These are phyloP conservation scores for Cercospora berteroae DNA, from an alignment of 2,329 filamentous ascomycete genomes.

Conservation along the genomic window DNA sequence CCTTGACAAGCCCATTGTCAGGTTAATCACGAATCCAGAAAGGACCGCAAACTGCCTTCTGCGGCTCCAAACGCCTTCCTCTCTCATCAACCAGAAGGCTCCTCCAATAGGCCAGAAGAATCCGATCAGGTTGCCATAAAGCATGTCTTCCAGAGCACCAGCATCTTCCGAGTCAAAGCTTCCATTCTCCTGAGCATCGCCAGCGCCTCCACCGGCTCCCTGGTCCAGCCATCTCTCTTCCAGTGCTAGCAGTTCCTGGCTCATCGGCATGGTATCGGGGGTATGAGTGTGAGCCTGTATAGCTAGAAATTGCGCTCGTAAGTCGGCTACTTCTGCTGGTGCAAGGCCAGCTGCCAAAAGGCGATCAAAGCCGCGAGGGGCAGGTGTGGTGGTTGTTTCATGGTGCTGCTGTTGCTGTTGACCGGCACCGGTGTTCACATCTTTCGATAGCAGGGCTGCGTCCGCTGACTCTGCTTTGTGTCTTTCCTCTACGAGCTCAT, in stretches of 20 bases:
- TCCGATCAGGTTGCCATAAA: slow-evolving; percentile 84
- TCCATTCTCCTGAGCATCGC: slow-evolving; percentile 41
- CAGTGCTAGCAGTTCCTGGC: slow-evolving; percentile 69
- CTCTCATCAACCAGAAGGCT: slow-evolving; percentile 77
- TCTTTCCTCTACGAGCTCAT: slow-evolving; percentile 68
- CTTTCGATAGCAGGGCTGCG: slow-evolving; percentile 36
- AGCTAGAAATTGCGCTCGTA: slow-evolving; percentile 84
- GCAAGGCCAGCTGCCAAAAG: slow-evolving; percentile 80
- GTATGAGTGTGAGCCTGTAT: slow-evolving; percentile 80
- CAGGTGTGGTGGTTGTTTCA: slow-evolving; percentile 48
- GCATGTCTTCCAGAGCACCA: slow-evolving; percentile 75
- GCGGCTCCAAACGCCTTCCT: slow-evolving; percentile 83
- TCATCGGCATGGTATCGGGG: slow-evolving; percentile 82
- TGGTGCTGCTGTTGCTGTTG: slow-evolving; percentile 2
- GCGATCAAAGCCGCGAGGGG: slow-evolving; percentile 82
- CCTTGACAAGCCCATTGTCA: slow-evolving; percentile 36
- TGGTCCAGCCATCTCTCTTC: slow-evolving; percentile 89
- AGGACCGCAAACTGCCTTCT: slow-evolving; percentile 83
- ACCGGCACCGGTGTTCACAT: slow-evolving; percentile 30
- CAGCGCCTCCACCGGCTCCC: slow-evolving; percentile 34
- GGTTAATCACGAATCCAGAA: slow-evolving; percentile 77
- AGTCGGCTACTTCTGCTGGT: slow-evolving; percentile 73
- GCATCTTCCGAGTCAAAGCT: slow-evolving; percentile 56
- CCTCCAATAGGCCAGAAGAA: slow-evolving; percentile 94
- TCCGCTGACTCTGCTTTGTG: slow-evolving; percentile 41